Evolutionary conservation across 768 basidiomycete species (phyloP).

Genomic region (Lactifluus volemus): DNA sequence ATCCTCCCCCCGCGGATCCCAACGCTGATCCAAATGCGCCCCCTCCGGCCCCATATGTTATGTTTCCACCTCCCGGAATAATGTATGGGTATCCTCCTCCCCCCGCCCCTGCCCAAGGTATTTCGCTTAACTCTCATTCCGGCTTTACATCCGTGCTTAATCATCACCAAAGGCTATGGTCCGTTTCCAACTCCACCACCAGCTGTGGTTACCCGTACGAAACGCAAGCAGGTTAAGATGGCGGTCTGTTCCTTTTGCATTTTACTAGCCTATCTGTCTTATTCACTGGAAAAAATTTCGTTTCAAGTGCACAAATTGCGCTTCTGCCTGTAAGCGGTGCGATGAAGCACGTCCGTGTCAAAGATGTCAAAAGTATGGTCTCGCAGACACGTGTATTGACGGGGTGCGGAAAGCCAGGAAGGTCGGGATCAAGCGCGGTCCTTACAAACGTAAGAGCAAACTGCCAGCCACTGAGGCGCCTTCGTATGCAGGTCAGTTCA

Average conservation of each 20-base stretch:
- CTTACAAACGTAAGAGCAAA: constrained; percentile 47
- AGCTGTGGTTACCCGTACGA: constrained; percentile 27
- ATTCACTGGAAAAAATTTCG: background rate
- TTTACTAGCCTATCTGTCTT: background rate
- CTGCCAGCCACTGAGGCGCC: constrained; percentile 16
- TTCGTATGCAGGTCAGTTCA: constrained; percentile 21
- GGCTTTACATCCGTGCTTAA: background rate
- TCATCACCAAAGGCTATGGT: constrained; percentile 11
- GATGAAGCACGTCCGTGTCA: constrained; percentile 54
- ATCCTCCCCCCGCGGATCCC: constrained; percentile 17
- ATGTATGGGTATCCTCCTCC: constrained; percentile 23
- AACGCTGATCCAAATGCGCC: constrained; percentile 15
- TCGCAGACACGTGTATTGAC: constrained; percentile 48
- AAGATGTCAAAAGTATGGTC: constrained; percentile 55
- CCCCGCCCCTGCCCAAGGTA: constrained; percentile 18
- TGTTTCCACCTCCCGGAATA: constrained; percentile 19
- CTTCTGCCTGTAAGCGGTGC: constrained; percentile 48
- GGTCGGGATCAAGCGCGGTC: constrained; percentile 49
- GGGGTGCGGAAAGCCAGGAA: constrained; percentile 59
- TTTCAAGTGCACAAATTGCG: constrained; percentile 48
- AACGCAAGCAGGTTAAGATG: constrained; percentile 53
- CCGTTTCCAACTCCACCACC: constrained; percentile 23
- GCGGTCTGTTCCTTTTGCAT: constrained; percentile 32
- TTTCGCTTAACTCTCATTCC: background rate
- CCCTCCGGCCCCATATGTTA: constrained; percentile 14